Base-by-base conservation (phyloP, 139 green algal species). In the Tetratostichococcus sp. region DNA sequence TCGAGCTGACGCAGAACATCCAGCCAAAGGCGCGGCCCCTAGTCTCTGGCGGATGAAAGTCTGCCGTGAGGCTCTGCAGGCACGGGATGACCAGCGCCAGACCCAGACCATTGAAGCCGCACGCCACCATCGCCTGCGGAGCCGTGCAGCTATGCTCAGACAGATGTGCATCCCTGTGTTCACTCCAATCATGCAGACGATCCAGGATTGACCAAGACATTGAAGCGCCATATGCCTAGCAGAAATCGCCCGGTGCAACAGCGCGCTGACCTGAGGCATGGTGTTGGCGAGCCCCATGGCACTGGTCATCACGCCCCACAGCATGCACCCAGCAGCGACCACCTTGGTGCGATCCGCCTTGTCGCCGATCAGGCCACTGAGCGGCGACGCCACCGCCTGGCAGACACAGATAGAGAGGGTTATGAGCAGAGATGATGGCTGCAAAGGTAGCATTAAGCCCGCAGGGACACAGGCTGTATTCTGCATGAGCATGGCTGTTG, bases 251-350 rank as follows among this genome's bases (percentile, higher is more conserved):
- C 50, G 50, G 14, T 62, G 50, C 50, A 28, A n/a, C 19, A 62
- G 50, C 50, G 19, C 11, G 39, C 39, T 32, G 19, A 73, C 77
- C 77, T 82, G 69, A 19, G 59, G 28, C 50, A 94, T 72, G 21
- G 86, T 84, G n/a, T 34, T 81, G 34, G 77, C 80, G 14, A 87
- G 67, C 34, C 83, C 84, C 30, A 95, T 90, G 32, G 84, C 82
- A 1, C 73, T 68, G 4, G 85, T 92, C 87, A 94, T 92, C 33
- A 91, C 74, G n/a, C 87, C 90, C 90, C 90, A 95, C 11, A 94
- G 75, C 35, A 92, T 76, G 34, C 81, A 87, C 8, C 89, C 90
- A n/a, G 59, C 72, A 14, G 80, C 79, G n/a, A 94, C 81, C 5
- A 94, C 84, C 5, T 77, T 35, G 1, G 81, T 81, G 4, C 90